Evolutionary conservation across 2,329 filamentous ascomycete species (phyloP), one percentile per base, ranked within the genome.

Genomic region (Xylogone sp.): DNA sequence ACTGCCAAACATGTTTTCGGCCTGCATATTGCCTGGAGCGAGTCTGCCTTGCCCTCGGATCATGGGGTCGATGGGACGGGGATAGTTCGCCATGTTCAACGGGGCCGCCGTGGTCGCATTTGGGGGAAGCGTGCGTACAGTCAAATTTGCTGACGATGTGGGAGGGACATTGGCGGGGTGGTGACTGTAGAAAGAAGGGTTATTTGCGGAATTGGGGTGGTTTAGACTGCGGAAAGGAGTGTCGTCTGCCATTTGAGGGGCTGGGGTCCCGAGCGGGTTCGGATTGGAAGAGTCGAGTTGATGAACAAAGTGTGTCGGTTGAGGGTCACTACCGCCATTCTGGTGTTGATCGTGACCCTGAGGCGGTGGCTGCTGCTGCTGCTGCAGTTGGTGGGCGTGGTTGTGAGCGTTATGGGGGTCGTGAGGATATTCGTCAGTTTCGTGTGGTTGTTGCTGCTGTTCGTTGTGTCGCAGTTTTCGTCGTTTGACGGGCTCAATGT

Each of bases 311-410:
- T 16, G 34, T 16, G 34, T 5, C 5, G 10, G 12, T 39, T 53
- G 42, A 34, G 21, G 27, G 9, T 48, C 46, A 7, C 71, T 56
- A 22, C 71, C 69, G 7, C 65, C 67, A 42, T 45, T 52, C 18
- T 43, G 34, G 18, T 50, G 22, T 10, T 45, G 20, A 13, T 45
- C 24, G 21, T 9, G 43, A 13, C 21, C 24, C 16, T 18, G 43
- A 12, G n/a, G 45, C 24, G 10, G 24, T 22, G n/a, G 20, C 45
- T 21, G 20, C n/a, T 21, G 42, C 20, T 43, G n/a, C 42, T 24
- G 19, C 24, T 27, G 24, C 42, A 6, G 42, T 16, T 27, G 24
- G 6, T 27, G 24, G 24, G 5, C 6, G 24, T 6, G 24, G 10
- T 27, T 5, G 24, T 6, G 24, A 10, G 5, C 6, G n/a, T 39